A percentile compares a stretch with the other conserved stretches of the same genome.
phyloP scores from a whole-genome alignment of 23 red algal species.

The Gracilaria vermiculophylla region DNA sequence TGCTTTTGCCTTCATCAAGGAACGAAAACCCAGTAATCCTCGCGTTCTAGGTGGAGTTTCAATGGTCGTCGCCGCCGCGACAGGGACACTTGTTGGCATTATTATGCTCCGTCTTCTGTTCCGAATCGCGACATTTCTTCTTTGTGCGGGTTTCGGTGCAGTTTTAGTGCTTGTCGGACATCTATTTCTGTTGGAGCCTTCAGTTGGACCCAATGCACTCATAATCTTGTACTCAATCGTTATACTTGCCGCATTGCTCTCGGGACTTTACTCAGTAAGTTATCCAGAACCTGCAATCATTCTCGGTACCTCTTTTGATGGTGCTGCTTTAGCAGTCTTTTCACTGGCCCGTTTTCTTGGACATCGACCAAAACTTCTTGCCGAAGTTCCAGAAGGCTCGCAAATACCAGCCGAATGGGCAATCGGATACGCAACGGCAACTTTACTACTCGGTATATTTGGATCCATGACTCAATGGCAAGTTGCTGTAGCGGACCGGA shows the following conservation, averaged over 20 bases:
- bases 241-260: conserved; percentile 17
- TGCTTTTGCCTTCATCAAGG: conserved; percentile 24
- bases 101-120: conserved; percentile 48
- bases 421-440: conserved; percentile 32
- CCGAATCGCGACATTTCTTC: conserved; percentile 53
- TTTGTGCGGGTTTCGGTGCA: conserved; percentile 47
- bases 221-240: conserved; percentile 46
- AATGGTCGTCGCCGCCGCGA: neutral
- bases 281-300: conserved; percentile 54
- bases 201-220: conserved; percentile 2
- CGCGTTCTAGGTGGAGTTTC: conserved; percentile 28
- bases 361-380: conserved; percentile 36
- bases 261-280: conserved; percentile 37
- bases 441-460: conserved; percentile 38
- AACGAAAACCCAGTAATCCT: neutral
- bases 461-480: conserved; percentile 42
- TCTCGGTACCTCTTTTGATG: conserved; percentile 57
- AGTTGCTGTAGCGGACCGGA: conserved; percentile 38
- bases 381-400: neutral
- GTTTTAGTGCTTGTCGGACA: conserved; percentile 48
- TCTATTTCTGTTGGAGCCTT: conserved; percentile 52
- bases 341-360: conserved; percentile 58
- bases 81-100: conserved; percentile 50
- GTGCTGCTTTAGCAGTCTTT: conserved; percentile 52
- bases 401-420: conserved; percentile 25